Percentiles rank a stretch among this genome's conserved stretches.
Conservation (phyloP, 2,329 filamentous ascomycete genomes). For the Aspergillus alliaceus region DNA sequence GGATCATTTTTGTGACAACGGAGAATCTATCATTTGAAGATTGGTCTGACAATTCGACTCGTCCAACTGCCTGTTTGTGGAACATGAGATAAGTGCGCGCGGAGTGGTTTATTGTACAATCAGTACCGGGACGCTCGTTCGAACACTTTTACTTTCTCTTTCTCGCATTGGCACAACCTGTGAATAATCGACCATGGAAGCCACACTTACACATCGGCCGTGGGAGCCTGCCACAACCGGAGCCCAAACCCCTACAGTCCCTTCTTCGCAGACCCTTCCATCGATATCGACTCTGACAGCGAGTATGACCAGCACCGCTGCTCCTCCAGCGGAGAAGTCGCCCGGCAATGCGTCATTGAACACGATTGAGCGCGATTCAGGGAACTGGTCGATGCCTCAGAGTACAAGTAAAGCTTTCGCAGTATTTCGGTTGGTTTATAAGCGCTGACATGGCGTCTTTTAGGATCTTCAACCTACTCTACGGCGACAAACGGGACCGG, state of each 20-base stretch:
- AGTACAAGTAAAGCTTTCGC: conserved; percentile 51
- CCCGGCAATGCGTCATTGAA: conserved; percentile 44
- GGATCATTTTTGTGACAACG: not conserved
- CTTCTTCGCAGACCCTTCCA: conserved; percentile 44
- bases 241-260: conserved; percentile 34
- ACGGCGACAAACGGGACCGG: conserved; percentile 46
- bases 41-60: not conserved
- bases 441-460: conserved; percentile 19
- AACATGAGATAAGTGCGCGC: conserved; percentile 26
- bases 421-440: conserved; percentile 10
- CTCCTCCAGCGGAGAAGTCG: conserved; percentile 41
- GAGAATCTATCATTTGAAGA: conserved; percentile 6
- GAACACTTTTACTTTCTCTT: not conserved
- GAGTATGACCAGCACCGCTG: conserved; percentile 36
- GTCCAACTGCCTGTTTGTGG: conserved; percentile 11
- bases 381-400: conserved; percentile 60
- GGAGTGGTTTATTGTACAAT: not conserved
- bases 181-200: conserved; percentile 35
- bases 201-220: conserved; percentile 42
- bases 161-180: conserved; percentile 1
- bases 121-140: conserved; percentile 7
- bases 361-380: conserved; percentile 56
- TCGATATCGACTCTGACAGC: conserved; percentile 50
- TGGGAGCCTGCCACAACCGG: conserved; percentile 42
- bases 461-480: conserved; percentile 52